Base-by-base conservation (phyloP, 768 basidiomycete genomes). In the Mycena kentingensis region DNA sequence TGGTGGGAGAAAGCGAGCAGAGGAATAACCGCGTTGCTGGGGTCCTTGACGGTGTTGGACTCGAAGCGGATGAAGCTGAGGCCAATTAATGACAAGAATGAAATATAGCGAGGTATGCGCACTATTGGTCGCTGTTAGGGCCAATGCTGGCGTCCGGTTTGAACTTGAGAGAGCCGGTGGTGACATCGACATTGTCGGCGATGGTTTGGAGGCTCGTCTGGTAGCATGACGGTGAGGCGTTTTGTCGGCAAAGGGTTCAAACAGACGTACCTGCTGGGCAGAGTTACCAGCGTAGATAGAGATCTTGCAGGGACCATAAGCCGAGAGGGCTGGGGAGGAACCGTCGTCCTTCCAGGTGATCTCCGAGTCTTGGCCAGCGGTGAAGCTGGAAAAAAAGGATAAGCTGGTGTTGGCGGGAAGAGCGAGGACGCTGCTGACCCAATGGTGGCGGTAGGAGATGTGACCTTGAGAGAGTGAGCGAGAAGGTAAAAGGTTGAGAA, bases 11-110 rank as follows among this genome's bases (percentile, higher is more conserved):
- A 95, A 0, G 89, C 83, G 57, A 86, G 72, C 38, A 77, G 80
- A 3, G 78, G 79, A 71, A 73, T 87, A 49, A 79, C 72, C 13
- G 85, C 70, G 49, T 78, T 65, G 2, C 64, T 62, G 25, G 82
- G 41, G 65, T 87, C 82, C 66, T 77, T 85, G 37, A 80, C 59
- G 48, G 31, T 60, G 29, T 77, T 57, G 0, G 90, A 91, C 52
- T 87, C 79, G 63, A 88, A 71, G 42, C 90, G 88, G 64, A 94
- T 79, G 75, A 94, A 94, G 75, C 88, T 89, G 52, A 21, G 18
- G 22, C 16, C 28, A 3, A 35, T 62, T 39, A 62, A 35, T 46
- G 32, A 21, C 32, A 10, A 18, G 15, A 24, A 46, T n/a, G 26
- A 25, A 19, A 26, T 27, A 21, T 19, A 21, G 26, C 13, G 65